A percentile compares a stretch with the other conserved stretches of the same genome.
Conservation (phyloP, 2,329 filamentous ascomycete species). For the Colletotrichum neosansevieriae region DNA sequence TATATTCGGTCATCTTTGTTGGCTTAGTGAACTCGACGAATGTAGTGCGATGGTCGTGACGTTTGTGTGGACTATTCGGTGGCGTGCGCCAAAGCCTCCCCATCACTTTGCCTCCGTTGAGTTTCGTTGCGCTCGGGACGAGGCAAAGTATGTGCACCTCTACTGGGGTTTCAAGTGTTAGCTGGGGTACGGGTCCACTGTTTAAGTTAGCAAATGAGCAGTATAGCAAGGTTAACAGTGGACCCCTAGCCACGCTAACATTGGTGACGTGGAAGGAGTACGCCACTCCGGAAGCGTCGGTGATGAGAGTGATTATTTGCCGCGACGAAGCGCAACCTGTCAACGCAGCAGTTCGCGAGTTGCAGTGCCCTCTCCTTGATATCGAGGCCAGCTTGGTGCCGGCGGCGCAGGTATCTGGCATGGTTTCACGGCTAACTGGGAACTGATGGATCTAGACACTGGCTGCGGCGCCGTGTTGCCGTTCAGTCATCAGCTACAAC, state of each 20-base stretch:
- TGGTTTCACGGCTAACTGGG: constrained; percentile 8
- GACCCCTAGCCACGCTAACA: no score
- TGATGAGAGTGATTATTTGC: constrained; percentile 4
- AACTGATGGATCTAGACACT: constrained; percentile 15
- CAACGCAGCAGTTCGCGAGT: not conserved
- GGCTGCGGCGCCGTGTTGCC: constrained; percentile 7
- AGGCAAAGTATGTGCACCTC: no score
- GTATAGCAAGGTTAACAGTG: no score
- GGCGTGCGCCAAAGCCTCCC: constrained; percentile 14
- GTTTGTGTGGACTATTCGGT: constrained; percentile 27
- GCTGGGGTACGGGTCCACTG: no score
- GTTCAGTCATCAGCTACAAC: not conserved
- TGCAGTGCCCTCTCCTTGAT: not conserved
- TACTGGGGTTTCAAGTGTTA: no score
- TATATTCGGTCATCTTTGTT: constrained; percentile 1
- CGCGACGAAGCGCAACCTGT: constrained; percentile 16
- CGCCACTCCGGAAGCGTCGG: constrained; percentile 34
- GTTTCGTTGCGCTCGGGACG: not conserved
- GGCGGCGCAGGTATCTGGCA: constrained; percentile 12
- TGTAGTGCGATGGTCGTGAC: not conserved
- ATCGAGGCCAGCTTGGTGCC: constrained; percentile 14
- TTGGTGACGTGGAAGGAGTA: no score
- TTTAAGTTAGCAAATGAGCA: no score
- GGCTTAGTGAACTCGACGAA: not conserved
- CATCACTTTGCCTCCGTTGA: constrained; percentile 27